Evolutionary conservation across 352 stramenopile genomes (phyloP).

Genomic region (Phytophthora rubi): DNA sequence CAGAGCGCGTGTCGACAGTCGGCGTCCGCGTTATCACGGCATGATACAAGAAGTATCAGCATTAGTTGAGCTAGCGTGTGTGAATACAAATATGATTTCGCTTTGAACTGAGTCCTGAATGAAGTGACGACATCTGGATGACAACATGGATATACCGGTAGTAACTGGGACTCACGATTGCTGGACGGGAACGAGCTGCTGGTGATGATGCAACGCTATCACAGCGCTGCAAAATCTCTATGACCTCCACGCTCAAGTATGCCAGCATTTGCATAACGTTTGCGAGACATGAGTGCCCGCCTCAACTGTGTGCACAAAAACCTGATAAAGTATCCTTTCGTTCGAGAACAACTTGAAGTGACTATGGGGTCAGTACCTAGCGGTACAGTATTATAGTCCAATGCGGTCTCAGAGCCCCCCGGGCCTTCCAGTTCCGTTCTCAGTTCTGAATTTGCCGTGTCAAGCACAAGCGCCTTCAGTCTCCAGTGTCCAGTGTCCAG

Average conservation of each 20-base stretch:
- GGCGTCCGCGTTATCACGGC: conserved; percentile 82
- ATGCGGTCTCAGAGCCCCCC: neutral
- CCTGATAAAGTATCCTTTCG: conserved; percentile 7
- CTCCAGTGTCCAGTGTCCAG: neutral
- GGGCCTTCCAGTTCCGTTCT: neutral
- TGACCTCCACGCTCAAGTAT: too few species aligned
- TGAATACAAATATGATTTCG: conserved; percentile 6
- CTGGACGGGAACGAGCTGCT: neutral
- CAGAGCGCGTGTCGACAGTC: conserved; percentile 69
- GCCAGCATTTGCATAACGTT: too few species aligned
- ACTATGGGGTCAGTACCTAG: neutral
- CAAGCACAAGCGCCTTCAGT: conserved; percentile 1
- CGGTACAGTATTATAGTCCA: neutral
- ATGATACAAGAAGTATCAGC: conserved; percentile 14
- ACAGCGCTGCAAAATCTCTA: neutral
- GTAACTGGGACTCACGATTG: neutral
- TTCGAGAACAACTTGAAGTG: conserved; percentile 14
- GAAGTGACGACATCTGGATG: too few species aligned
- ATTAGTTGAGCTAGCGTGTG: neutral
- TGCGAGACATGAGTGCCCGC: conserved; percentile 1
- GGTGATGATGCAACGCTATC: neutral
- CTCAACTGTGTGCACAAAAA: neutral
- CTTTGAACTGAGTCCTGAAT: neutral
- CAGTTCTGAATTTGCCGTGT: conserved; percentile 19
- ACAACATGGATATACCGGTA: too few species aligned